Evolutionary conservation across 1,284 basidiomycete genomes (phyloP).

Genomic region (Agaricales sp.): DNA sequence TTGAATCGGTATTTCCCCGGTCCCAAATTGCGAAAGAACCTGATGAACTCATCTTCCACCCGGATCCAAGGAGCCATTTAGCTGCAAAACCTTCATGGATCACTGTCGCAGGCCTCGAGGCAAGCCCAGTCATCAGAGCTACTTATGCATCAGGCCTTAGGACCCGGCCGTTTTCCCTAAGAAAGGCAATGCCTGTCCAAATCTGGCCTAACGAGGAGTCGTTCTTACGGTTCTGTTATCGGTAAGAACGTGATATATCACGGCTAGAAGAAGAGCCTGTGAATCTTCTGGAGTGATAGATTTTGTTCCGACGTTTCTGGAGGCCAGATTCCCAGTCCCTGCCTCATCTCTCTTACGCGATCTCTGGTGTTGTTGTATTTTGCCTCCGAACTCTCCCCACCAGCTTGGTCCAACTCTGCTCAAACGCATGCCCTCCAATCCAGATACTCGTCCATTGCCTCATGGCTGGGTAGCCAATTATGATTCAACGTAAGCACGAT

Average conservation of each 20-base stretch:
- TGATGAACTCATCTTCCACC: too few species aligned
- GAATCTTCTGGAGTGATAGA: not conserved
- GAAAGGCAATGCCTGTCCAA: not conserved
- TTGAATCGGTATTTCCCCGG: too few species aligned
- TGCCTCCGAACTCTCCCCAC: slow-evolving; percentile 6
- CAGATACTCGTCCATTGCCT: slow-evolving; percentile 53
- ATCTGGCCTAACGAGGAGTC: not conserved
- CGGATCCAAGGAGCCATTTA: too few species aligned
- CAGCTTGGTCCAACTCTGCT: slow-evolving; percentile 35
- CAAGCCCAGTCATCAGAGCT: not conserved
- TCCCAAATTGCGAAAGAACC: too few species aligned
- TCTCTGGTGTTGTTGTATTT: not conserved
- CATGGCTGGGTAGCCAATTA: slow-evolving; percentile 63
- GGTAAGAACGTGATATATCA: not conserved
- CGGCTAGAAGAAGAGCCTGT: not conserved
- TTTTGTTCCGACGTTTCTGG: not conserved
- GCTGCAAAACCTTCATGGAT: too few species aligned
- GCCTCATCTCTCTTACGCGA: slow-evolving; percentile 1
- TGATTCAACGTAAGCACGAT: slow-evolving; percentile 48
- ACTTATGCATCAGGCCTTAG: not conserved
- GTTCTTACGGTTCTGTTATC: not conserved
- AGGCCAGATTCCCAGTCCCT: slow-evolving; percentile 1
- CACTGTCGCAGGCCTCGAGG: not conserved
- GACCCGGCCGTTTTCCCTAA: not conserved
- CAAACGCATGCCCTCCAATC: slow-evolving; percentile 33